Percentiles rank a stretch among this genome's conserved stretches.
Evolutionary conservation across 805 yeast species (phyloP).

Genomic region (Pichia paraexigua): DNA sequence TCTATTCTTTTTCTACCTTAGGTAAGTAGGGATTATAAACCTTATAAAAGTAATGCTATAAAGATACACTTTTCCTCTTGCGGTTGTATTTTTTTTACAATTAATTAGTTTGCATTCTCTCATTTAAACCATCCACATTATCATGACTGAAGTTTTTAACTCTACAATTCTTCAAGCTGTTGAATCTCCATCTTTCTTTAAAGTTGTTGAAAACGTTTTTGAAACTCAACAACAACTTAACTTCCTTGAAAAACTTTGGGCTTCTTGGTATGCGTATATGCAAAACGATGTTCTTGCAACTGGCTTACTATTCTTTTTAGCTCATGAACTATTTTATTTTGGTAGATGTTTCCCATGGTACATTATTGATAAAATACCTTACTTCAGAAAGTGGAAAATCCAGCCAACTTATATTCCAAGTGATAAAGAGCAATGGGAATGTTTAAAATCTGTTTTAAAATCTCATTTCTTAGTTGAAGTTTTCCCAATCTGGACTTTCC

Average conservation of each 20-base stretch:
- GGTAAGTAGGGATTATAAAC: not conserved
- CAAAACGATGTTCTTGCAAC: constrained; percentile 50
- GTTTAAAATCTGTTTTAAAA: constrained; percentile 47
- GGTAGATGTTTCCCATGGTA: constrained; percentile 56
- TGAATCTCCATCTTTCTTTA: constrained; percentile 24
- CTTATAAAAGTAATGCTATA: not conserved
- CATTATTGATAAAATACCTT: constrained; percentile 45
- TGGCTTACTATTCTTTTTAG: constrained; percentile 45
- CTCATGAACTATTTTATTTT: constrained; percentile 50
- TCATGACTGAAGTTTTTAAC: constrained; percentile 27
- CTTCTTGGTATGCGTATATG: constrained; percentile 46
- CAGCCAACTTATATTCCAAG: constrained; percentile 47
- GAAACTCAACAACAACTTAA: constrained; percentile 36
- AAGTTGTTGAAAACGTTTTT: constrained; percentile 31
- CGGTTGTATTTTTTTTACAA: not conserved
- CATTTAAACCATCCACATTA: not conserved
- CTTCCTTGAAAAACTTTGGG: constrained; percentile 42
- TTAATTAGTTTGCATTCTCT: not conserved
- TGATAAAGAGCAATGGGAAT: constrained; percentile 54
- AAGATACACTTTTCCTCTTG: not conserved
- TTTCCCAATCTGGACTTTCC: constrained; percentile 56
- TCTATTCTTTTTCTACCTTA: not conserved
- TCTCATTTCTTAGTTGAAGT: constrained; percentile 54
- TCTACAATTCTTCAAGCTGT: constrained; percentile 21
- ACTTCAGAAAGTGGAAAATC: constrained; percentile 44